Base-by-base conservation (phyloP, 257 asterid genomes). In the Fraxinus anomala region DNA sequence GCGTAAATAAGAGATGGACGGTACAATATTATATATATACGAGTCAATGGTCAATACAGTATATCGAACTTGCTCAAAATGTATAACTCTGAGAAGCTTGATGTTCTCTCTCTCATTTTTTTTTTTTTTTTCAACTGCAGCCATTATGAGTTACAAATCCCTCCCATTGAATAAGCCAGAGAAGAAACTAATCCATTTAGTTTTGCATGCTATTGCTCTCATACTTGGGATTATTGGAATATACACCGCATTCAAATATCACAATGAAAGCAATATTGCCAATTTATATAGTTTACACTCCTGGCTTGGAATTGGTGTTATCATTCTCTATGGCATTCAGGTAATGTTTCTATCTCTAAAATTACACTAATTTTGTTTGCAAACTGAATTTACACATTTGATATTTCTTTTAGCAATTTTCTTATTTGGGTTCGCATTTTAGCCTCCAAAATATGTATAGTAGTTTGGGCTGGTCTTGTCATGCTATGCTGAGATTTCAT, bases 261-360 rank as follows among this genome's bases (percentile, higher is more conserved):
- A 94, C 81, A 94, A 94, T 3, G 97, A 96, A 47, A 91, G 94
- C 89, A 87, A 87, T 74, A 86, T 96, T 76, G 91, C 96, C 88
- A 96, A 96, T 87, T 79, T 96, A 77, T 96, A 96, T 86, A 96
- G 99, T 82, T 73, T 96, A 30, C 99, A 96, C 89, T 96, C 99
- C 70, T 96, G 99, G 99, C 80, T 94, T 24, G 99, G 99, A 26
- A 91, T 92, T 31, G 91, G 97, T 36, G 92, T 90, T 12, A 89
- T 91, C 47, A 65, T 68, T 74, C 97, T 96, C 81, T 96, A 92
- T 75, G 98, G 97, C 51, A 84, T 96, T 86, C 98, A 96, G 97
- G 99, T 94, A 82, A 63, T 10, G 17, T 63, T 47, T 31, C 14
- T 11, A 0, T 42, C 49, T 11, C 42, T 10, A 40, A 40, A 40